Base-by-base conservation (phyloP, 164 flowering plant species). In the Vitis cinerea region DNA sequence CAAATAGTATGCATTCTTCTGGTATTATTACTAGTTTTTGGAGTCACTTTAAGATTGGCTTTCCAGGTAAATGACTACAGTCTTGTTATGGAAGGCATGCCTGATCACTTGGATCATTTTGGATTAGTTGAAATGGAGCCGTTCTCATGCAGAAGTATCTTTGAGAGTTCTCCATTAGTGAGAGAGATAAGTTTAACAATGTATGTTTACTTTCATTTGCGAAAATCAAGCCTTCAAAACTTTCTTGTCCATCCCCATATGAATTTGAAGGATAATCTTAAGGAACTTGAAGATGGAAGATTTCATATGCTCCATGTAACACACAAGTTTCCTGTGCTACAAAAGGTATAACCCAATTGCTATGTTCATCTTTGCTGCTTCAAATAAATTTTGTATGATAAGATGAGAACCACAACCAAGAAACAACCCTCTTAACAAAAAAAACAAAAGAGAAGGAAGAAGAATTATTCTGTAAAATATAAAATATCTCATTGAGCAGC, bases 251-350 rank as follows among this genome's bases (percentile, higher is more conserved):
- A 71, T 74, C 74, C 71, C 59, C 53, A 64, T 61, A 53, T 27
- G 57, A 72, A 68, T 62, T 50, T 13, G 63, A 68, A 74, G 44
- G 79, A 70, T n/a, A 63, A 73, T 61, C 12, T 71, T 31, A 64
- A 69, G 64, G 81, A 67, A 72, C 71, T 73, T 61, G 62, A 71
- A 62, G 50, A 68, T 79, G 93, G 87, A 74, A 72, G 19, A 13
- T 92, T 77, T 80, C 87, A 87, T 72, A 44, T 94, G 70, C 80
- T 94, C 64, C n/a, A 69, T 61, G 71, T 92, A 27, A 77, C 82
- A 67, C 99, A 94, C 81, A 94, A 86, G 67, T 87, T 86, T 80
- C 97, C 95, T 66, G 54, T 79, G 17, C 66, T 70, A 49, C 75
- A 74, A 16, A 82, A 83, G 82, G 98, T 89, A 77, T 63, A 77